Evolutionary conservation across 805 yeast species (phyloP), one percentile per base, ranked within the genome.

Genomic region (Saccharomycopsis capsularis): DNA sequence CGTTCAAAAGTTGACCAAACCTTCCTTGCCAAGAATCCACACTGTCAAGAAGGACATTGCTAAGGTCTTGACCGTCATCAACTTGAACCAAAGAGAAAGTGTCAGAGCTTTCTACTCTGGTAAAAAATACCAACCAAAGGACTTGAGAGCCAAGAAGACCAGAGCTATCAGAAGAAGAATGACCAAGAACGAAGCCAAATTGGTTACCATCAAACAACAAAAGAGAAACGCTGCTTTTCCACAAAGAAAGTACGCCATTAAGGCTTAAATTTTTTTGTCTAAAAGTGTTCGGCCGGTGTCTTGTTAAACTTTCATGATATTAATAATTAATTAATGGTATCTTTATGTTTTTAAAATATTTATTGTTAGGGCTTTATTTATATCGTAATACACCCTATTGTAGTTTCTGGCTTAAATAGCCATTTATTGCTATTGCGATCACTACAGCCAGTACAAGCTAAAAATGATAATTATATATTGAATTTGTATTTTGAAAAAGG

Each of bases 111-210:
- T 86, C 81, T 90, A 90, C 91, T 80, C 81, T 63, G 93, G 89
- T 73, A 84, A 86, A 83, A 90, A 88, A 78, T 85, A 81, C 83
- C 79, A 81, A 73, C 98, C 99, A 80, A 90, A 91, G 81, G 97
- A 90, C 73, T 82, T 93, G 78, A 91, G 98, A 80, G 95, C 89
- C 66, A 93, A 93, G 91, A 87, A 93, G 85, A 93, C 99, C 76
- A 91, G 98, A 84, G 98, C 99, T 74, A 76, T 91, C 76, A 91
- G 99, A 86, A 86, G 98, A 82, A 81, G 82, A 70, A 81, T 93
- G 70, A 81, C 97, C 73, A 78, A 84, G 69, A 73, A 74, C 74
- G 96, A 93, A 79, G 82, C 86, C 70, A 68, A 79, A 65, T 75
- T 76, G 71, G 73, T 75, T 71, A 91, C 98, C 68, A 84, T 75